Base-by-base conservation (phyloP, 495 filamentous ascomycete genomes). In the Massariosphaeria phaeospora region DNA sequence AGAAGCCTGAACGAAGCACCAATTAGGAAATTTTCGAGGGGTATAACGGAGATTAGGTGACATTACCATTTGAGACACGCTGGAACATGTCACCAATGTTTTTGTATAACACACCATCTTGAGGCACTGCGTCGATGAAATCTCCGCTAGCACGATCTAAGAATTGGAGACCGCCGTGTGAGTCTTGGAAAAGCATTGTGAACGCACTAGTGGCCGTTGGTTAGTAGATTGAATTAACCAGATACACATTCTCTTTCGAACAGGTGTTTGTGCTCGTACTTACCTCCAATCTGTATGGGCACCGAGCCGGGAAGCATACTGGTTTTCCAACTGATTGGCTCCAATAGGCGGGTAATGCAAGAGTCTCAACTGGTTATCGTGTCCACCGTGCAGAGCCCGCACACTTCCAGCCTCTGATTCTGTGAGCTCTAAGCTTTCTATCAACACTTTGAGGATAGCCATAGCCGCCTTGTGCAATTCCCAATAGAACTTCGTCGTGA, bases 281-380 rank as follows among this genome's bases (percentile, higher is more conserved):
- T 12, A 56, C 53, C 53, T 56, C 53, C 53, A 56, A 18, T 56
- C 53, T 21, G 53, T 56, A 49, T 56, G 53, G 1, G 53, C 53
- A 0, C 53, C 53, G 1, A 56, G 23, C 2, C 49, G 33, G 6
- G 11, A 12, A 6, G 25, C 39, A 24, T 23, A 9, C 18, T 17
- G 0, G 10, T 41, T 25, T 6, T 30, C 27, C 27, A 65, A 21
- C 21, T 20, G 9, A 0, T 11, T 23, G 8, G 71, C 74, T 31
- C 78, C 73, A 13, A 85, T 70, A 6, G 79, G 71, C 1, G 83
- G 80, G 53, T 88, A 88, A 59, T 86, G 81, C 10, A 86, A 71
- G 12, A 88, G 62, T 2, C 84, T 75, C 2, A 85, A 69, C 62
- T 87, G 83, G 45, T 55, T 47, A 18, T 64, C 46, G 26, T 47